Evolutionary conservation across 768 basidiomycete species (phyloP).

Genomic region (Trametes maxima): DNA sequence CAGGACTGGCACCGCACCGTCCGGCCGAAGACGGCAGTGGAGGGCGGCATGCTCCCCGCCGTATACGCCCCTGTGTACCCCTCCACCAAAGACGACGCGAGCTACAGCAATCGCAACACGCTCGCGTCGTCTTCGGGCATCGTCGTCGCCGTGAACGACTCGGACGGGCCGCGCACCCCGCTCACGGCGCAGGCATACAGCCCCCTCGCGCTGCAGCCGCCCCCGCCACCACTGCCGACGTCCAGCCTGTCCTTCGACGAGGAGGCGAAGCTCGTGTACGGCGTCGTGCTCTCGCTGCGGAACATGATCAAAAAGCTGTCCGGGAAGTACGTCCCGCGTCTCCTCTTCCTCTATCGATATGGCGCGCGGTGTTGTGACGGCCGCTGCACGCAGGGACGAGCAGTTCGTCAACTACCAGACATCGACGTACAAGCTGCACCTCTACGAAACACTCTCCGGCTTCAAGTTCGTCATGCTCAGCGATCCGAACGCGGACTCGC

Average conservation of each 20-base stretch:
- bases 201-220: conserved; percentile 39
- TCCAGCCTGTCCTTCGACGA: conserved; percentile 90
- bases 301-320: conserved; percentile 97
- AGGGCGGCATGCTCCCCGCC: conserved; percentile 75
- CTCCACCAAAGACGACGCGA: conserved; percentile 36
- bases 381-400: conserved; percentile 65
- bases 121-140: conserved; percentile 65
- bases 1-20: conserved; percentile 91
- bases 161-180: conserved; percentile 24
- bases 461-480: conserved; percentile 96
- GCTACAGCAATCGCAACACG: conserved; percentile 51
- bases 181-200: conserved; percentile 27
- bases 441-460: conserved; percentile 88
- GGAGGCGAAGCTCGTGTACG: conserved; percentile 96
- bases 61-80: conserved; percentile 71
- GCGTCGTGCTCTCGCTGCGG: conserved; percentile 85
- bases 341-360: background rate
- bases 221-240: conserved; percentile 43
- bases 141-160: conserved; percentile 59
- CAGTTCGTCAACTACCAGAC: conserved; percentile 90
- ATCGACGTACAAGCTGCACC: conserved; percentile 89
- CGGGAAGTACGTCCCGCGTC: conserved; percentile 56
- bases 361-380: background rate
- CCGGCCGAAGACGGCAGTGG: conserved; percentile 68
- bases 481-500: conserved; percentile 81